phyloP scores from a whole-genome alignment of 768 basidiomycete genomes.

The Tylopilus plumbeoviolaceoides region DNA sequence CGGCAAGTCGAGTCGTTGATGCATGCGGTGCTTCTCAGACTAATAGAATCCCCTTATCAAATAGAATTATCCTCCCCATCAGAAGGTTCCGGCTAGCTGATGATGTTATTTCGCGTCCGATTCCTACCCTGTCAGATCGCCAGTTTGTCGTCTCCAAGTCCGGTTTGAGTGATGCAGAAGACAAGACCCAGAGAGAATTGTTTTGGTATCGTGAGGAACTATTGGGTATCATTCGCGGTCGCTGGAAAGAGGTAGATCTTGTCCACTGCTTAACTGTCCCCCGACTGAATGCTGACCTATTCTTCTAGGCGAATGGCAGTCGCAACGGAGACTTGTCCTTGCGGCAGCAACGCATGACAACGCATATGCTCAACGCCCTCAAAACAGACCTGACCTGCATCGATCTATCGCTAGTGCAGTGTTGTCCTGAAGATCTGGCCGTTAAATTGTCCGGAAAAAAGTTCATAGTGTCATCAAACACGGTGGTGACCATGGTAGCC shows the following conservation, averaged over 20 bases:
- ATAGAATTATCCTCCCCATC: constrained; percentile 66
- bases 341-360: constrained; percentile 70
- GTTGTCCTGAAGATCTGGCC: constrained; percentile 21
- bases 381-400: constrained; percentile 65
- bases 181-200: constrained; percentile 65
- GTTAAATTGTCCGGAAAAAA: constrained; percentile 31
- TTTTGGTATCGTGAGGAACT: constrained; percentile 97
- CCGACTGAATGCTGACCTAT: not conserved
- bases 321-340: constrained; percentile 76
- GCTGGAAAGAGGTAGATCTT: constrained; percentile 77
- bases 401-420: constrained; percentile 44
- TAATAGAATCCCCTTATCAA: constrained; percentile 2
- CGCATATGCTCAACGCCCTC: constrained; percentile 75
- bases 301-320: constrained; percentile 65
- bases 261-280: not conserved
- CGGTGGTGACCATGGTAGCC: constrained; percentile 58
- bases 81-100: constrained; percentile 62
- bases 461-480: constrained; percentile 51
- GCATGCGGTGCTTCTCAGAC: not conserved
- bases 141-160: constrained; percentile 89
- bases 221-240: constrained; percentile 60
- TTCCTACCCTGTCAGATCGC: constrained; percentile 81
- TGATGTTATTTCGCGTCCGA: constrained; percentile 55
- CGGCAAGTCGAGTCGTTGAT: constrained; percentile 45
- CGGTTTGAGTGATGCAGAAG: constrained; percentile 53